These are phyloP conservation scores for Penicillium arizonense DNA, from an alignment of 495 filamentous ascomycete species.

Conservation along the genomic window DNA sequence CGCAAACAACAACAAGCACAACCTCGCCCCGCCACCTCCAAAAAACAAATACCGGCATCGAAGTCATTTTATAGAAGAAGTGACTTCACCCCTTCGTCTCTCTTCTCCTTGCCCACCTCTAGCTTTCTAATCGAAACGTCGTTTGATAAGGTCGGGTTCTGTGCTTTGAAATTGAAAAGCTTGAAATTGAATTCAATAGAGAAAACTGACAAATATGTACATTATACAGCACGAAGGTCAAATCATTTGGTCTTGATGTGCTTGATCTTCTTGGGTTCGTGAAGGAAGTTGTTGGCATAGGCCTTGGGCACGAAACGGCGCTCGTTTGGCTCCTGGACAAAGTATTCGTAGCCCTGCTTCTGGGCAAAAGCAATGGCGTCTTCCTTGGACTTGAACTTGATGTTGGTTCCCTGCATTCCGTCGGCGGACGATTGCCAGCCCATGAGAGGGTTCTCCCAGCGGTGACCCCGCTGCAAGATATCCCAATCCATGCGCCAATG, in stretches of 20 bases:
- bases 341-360: conserved; percentile 99
- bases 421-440: conserved; percentile 98
- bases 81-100: no score
- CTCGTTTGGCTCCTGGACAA: conserved; percentile 94
- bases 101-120: no score
- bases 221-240: conserved; percentile 30
- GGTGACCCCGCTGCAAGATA: conserved; percentile 77
- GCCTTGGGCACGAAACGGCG: conserved; percentile 84
- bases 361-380: conserved; percentile 93
- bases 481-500: conserved; percentile 99
- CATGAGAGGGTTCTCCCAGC: conserved; percentile 98
- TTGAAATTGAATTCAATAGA: conserved; percentile 8
- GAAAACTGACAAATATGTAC: conserved; percentile 41
- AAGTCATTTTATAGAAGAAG: no score
- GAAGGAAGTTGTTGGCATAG: conserved; percentile 94
- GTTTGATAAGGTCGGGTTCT: no score
- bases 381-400: conserved; percentile 92
- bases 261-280: conserved; percentile 83
- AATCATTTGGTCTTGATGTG: conserved; percentile 86
- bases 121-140: no score
- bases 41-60: no score
- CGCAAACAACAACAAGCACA: no score
- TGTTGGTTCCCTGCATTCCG: conserved; percentile 83
- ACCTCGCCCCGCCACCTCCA: no score
- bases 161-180: neutral